phyloP scores from a whole-genome alignment of 805 yeast genomes.

The Candida dajiaensis region DNA sequence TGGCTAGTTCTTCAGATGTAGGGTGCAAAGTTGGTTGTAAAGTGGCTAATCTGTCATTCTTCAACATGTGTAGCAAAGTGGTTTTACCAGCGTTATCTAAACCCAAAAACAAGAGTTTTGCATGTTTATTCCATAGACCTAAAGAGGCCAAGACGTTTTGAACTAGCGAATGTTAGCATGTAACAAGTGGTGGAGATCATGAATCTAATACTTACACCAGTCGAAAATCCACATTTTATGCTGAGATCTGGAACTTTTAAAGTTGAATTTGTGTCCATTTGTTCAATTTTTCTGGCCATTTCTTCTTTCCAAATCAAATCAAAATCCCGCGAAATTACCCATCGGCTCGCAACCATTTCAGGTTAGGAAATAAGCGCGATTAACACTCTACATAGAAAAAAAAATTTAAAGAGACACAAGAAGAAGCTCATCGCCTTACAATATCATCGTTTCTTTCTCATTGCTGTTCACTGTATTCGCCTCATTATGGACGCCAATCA shows the following conservation, averaged over 20 bases:
- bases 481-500: conserved; percentile 39
- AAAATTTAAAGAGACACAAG: not conserved
- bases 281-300: not conserved
- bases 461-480: not conserved
- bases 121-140: conserved; percentile 90
- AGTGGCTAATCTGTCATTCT: conserved; percentile 95
- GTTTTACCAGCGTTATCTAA: conserved; percentile 98
- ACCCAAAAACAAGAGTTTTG: conserved; percentile 91
- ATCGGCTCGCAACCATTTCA: not conserved
- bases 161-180: conserved; percentile 2
- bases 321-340: too few relatives aligned
- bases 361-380: not conserved
- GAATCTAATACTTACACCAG: conserved; percentile 34
- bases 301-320: not conserved
- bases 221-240: conserved; percentile 37
- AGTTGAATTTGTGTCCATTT: not conserved
- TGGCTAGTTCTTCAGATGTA: conserved; percentile 95
- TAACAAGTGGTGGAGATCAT: not conserved
- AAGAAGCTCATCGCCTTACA: conserved; percentile 4
- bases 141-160: conserved; percentile 66
- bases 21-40: conserved; percentile 98
- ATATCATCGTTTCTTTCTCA: not conserved
- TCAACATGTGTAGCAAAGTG: conserved; percentile 76
- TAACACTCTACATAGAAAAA: not conserved
- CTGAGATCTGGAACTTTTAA: not conserved